phyloP scores from a whole-genome alignment of 768 basidiomycete genomes.

The Strobilomyces dryophilus region DNA sequence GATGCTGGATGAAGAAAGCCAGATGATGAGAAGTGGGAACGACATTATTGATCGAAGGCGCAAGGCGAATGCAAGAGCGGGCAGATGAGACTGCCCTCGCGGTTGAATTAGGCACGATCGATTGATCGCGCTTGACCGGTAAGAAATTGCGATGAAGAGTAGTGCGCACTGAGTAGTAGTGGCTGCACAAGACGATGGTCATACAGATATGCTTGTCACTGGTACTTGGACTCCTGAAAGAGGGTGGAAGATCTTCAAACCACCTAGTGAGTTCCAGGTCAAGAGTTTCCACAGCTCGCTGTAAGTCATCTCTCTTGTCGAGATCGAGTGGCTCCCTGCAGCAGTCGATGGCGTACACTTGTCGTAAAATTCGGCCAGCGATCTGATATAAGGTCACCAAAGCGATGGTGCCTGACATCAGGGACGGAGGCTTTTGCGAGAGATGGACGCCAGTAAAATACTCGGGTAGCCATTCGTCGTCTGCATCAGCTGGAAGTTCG shows the following conservation, averaged over 20 bases:
- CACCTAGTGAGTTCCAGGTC: conserved; percentile 77
- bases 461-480: conserved; percentile 72
- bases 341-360: conserved; percentile 78
- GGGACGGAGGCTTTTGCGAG: conserved; percentile 51
- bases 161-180: conserved; percentile 84
- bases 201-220: conserved; percentile 81
- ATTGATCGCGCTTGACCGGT: conserved; percentile 71
- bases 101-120: conserved; percentile 66
- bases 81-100: conserved; percentile 80
- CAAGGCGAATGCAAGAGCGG: conserved; percentile 79
- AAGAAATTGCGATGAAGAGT: conserved; percentile 87
- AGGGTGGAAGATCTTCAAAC: conserved; percentile 73
- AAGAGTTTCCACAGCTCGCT: conserved; percentile 70
- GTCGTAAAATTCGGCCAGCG: conserved; percentile 73
- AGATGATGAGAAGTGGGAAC: conserved; percentile 85
- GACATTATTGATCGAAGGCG: conserved; percentile 78
- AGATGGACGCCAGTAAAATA: conserved; percentile 65
- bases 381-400: conserved; percentile 80
- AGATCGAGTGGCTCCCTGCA: conserved; percentile 71
- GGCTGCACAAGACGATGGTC: conserved; percentile 82
- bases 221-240: conserved; percentile 69
- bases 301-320: conserved; percentile 72
- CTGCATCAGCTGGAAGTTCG: conserved; percentile 77
- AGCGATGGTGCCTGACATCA: conserved; percentile 81
- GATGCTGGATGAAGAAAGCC: conserved; percentile 85